These are phyloP conservation scores for Exophiala lecanii-corni DNA, from an alignment of 2,329 filamentous ascomycete species.

Conservation along the genomic window DNA sequence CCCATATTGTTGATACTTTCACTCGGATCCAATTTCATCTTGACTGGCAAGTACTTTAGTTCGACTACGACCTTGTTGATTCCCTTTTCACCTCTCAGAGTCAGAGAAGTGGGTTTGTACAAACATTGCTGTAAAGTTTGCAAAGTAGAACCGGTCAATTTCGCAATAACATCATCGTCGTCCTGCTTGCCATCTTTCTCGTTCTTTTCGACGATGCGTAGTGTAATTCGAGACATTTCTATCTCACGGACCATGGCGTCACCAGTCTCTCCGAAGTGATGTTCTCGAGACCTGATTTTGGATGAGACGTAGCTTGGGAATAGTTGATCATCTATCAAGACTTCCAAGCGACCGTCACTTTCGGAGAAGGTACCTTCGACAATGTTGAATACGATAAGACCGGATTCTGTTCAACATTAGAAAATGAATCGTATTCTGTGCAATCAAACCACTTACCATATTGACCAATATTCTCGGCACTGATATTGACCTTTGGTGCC, in stretches of 20 bases:
- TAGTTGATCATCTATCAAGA: slow-evolving; percentile 90
- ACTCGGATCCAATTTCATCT: slow-evolving; percentile 88
- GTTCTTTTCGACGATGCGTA: slow-evolving; percentile 76
- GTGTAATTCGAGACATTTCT: slow-evolving; percentile 90
- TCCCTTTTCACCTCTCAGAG: slow-evolving; percentile 73
- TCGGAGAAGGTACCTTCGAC: slow-evolving; percentile 82
- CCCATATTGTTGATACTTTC: slow-evolving; percentile 99
- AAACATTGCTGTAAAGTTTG: slow-evolving; percentile 83
- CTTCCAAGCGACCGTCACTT: slow-evolving; percentile 71
- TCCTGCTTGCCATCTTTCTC: slow-evolving; percentile 65
- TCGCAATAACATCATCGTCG: slow-evolving; percentile 72
- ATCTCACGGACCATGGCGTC: slow-evolving; percentile 95
- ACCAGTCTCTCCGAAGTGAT: slow-evolving; percentile 83
- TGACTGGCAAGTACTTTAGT: slow-evolving; percentile 88
- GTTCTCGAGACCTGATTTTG: slow-evolving; percentile 62
- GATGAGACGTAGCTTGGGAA: slow-evolving; percentile 84
- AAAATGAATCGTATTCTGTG: no score
- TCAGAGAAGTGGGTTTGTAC: slow-evolving; percentile 83
- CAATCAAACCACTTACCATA: slow-evolving; percentile 60
- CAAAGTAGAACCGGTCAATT: slow-evolving; percentile 77
- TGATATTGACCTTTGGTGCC: slow-evolving; percentile 72
- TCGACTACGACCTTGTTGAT: slow-evolving; percentile 80
- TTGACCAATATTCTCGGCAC: slow-evolving; percentile 71
- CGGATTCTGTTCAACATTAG: slow-evolving; percentile 62
- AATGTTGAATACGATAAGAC: slow-evolving; percentile 89